phyloP scores from a whole-genome alignment of 306 rosid genomes.

The Castanea sativa region DNA sequence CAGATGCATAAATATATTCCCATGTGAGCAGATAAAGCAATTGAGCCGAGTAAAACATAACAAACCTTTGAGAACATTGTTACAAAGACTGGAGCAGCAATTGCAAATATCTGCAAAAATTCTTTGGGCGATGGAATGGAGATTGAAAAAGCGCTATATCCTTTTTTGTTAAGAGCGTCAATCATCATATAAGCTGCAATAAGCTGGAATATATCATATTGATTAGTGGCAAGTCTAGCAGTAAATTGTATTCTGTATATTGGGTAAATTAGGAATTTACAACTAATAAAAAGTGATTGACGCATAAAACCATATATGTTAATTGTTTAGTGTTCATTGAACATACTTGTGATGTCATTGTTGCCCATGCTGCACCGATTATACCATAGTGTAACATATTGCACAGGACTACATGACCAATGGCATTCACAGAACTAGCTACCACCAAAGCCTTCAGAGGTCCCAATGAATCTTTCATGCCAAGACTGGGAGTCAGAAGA shows the following conservation, averaged over 20 bases:
- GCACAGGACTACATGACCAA: constrained; percentile 66
- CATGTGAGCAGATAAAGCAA: background rate
- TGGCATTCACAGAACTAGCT: constrained; percentile 58
- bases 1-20: background rate
- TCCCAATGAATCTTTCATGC: constrained; percentile 94
- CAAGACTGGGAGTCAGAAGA: constrained; percentile 50
- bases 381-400: constrained; percentile 60
- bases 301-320: background rate
- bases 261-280: background rate
- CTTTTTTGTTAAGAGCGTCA: constrained; percentile 55
- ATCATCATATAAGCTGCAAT: constrained; percentile 72
- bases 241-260: background rate
- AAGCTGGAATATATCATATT: constrained; percentile 36
- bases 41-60: constrained; percentile 1
- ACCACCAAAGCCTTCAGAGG: constrained; percentile 74
- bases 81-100: constrained; percentile 69
- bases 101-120: constrained; percentile 36
- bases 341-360: constrained; percentile 71
- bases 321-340: constrained; percentile 3
- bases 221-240: constrained; percentile 2
- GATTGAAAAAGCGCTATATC: constrained; percentile 49
- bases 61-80: constrained; percentile 75
- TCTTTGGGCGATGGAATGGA: constrained; percentile 57
- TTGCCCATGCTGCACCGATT: constrained; percentile 88
- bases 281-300: background rate